Percentiles rank a stretch among this genome's conserved stretches.
Conservation (phyloP, 148 eudicot species). For the Chenopodium berlandieri region DNA sequence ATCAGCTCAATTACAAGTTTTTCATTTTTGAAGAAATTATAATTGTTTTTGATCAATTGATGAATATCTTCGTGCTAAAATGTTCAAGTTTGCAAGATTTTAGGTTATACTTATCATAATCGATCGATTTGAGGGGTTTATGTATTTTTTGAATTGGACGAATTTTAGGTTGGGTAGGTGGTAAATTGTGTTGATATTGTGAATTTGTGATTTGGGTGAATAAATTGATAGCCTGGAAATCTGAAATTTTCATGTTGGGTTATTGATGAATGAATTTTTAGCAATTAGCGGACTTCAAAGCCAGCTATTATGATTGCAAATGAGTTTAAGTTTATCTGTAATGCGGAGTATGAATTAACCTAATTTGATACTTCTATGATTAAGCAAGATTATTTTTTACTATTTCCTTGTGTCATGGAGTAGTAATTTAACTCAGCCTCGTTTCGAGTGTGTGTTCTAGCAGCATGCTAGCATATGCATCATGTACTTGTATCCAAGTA, state of each 20-base stretch:
- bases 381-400: neutral
- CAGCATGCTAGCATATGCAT: neutral
- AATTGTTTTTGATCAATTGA: neutral
- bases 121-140: neutral
- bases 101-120: neutral
- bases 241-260: neutral
- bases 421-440: neutral
- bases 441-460: neutral
- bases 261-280: neutral
- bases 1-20: neutral
- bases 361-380: neutral
- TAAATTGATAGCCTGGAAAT: neutral
- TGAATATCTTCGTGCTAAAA: neutral
- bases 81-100: neutral
- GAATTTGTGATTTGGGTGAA: neutral
- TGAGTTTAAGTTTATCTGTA: neutral
- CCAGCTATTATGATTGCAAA: neutral
- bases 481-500: no score
- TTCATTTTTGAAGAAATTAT: no score
- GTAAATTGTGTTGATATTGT: neutral
- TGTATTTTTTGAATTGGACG: neutral
- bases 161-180: neutral
- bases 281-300: neutral
- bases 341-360: neutral
- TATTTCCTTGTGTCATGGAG: neutral